Conservation (phyloP, 2,329 filamentous ascomycete genomes). For the Didymella arachidicola region DNA sequence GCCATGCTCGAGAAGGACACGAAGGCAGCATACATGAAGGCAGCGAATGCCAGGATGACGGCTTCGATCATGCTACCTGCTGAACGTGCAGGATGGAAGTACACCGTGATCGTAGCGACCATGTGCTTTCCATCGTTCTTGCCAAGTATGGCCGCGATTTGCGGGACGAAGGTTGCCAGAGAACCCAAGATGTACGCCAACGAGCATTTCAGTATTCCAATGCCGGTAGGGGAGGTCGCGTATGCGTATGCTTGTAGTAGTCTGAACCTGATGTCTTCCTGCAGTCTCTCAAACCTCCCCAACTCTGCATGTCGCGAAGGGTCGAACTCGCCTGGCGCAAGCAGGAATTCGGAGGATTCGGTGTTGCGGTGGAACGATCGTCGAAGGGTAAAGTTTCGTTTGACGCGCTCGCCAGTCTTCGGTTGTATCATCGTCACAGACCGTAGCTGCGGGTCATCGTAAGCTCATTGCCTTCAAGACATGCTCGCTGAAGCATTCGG, state of each 20-base stretch:
- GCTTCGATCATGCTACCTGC: slow-evolving; percentile 91
- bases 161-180: slow-evolving; percentile 81
- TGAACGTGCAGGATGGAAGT: slow-evolving; percentile 89
- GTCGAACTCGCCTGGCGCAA: slow-evolving; percentile 41
- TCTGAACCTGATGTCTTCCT: slow-evolving; percentile 44
- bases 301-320: slow-evolving; percentile 40
- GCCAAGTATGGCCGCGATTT: slow-evolving; percentile 76
- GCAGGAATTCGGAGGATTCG: slow-evolving; percentile 53
- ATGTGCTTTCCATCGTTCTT: slow-evolving; percentile 91
- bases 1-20: slow-evolving; percentile 86
- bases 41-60: slow-evolving; percentile 75
- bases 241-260: slow-evolving; percentile 62
- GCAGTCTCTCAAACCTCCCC: slow-evolving; percentile 47
- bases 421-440: slow-evolving; percentile 90
- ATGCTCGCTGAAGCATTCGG: slow-evolving; percentile 9
- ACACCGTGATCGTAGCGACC: slow-evolving; percentile 91
- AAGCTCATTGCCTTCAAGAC: slow-evolving; percentile 19
- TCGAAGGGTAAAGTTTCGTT: slow-evolving; percentile 79
- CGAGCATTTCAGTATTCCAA: slow-evolving; percentile 87
- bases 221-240: slow-evolving; percentile 74
- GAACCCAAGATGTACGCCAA: slow-evolving; percentile 88
- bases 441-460: slow-evolving; percentile 64
- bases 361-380: slow-evolving; percentile 53
- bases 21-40: slow-evolving; percentile 78
- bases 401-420: slow-evolving; percentile 82